Evolutionary conservation across 129 eudicot species (phyloP).

Genomic region (Helichrysum umbraculigerum): DNA sequence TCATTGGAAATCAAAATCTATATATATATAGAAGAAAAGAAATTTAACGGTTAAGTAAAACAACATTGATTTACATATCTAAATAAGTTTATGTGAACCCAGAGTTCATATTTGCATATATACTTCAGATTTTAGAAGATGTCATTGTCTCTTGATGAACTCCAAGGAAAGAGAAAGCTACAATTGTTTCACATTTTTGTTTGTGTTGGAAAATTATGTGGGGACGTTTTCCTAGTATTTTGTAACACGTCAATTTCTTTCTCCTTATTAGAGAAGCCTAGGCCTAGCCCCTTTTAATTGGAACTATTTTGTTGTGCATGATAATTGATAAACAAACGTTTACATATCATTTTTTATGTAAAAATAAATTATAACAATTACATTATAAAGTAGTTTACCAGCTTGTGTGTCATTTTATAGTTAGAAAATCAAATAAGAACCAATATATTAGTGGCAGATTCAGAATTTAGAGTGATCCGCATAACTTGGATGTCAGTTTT

Average conservation of each 20-base stretch:
- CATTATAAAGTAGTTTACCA: too few species aligned
- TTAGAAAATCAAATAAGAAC: too few species aligned
- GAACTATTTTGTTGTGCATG: background rate
- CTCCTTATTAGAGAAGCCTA: background rate
- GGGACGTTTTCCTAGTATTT: constrained; percentile 34
- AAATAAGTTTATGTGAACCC: background rate
- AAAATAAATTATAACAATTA: too few species aligned
- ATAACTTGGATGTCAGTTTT: too few species aligned
- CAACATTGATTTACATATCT: too few species aligned
- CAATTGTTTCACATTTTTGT: constrained; percentile 30
- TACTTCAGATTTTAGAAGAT: background rate
- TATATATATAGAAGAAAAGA: background rate
- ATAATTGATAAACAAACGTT: too few species aligned
- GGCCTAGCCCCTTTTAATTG: background rate
- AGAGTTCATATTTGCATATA: background rate
- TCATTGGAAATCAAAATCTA: background rate
- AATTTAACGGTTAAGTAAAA: too few species aligned
- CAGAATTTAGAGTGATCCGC: too few species aligned
- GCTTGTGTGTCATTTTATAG: too few species aligned
- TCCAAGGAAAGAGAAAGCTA: constrained; percentile 14
- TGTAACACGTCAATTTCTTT: constrained; percentile 25
- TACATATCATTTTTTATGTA: too few species aligned
- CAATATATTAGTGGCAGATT: too few species aligned
- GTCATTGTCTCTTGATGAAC: constrained; percentile 30
- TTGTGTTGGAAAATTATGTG: constrained; percentile 27